phyloP scores from a whole-genome alignment of 2,329 filamentous ascomycete genomes.

The Fusarium beomiforme region DNA sequence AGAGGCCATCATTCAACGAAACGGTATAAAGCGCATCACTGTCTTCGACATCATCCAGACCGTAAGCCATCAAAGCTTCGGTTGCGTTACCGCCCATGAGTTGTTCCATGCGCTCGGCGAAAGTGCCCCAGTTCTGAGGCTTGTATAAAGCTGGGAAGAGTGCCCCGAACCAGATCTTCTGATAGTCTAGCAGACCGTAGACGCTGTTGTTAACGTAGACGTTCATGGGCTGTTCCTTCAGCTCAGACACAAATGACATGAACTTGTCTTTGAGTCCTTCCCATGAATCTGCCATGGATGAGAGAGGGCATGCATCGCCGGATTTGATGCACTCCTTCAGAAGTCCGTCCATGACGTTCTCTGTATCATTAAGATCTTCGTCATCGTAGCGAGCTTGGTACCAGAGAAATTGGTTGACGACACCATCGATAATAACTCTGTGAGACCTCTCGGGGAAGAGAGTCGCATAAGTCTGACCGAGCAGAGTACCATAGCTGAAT shows the following conservation, averaged over 20 bases:
- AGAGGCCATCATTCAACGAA: constrained; percentile 42
- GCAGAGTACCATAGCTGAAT: constrained; percentile 54
- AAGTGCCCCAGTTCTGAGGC: constrained; percentile 49
- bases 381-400: constrained; percentile 41
- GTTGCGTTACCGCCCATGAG: constrained; percentile 54
- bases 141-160: constrained; percentile 54
- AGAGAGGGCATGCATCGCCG: constrained; percentile 56
- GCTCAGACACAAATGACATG: constrained; percentile 43
- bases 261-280: constrained; percentile 49
- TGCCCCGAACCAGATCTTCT: constrained; percentile 48
- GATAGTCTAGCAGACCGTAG: constrained; percentile 52
- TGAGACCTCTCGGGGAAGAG: constrained; percentile 49
- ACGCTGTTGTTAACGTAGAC: constrained; percentile 55
- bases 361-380: constrained; percentile 45
- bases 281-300: constrained; percentile 48
- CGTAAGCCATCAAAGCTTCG: constrained; percentile 50
- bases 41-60: constrained; percentile 18
- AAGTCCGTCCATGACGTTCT: constrained; percentile 46
- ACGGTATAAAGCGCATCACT: constrained; percentile 44
- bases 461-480: constrained; percentile 54
- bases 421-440: constrained; percentile 51
- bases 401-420: constrained; percentile 48
- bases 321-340: constrained; percentile 53
- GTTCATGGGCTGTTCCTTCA: constrained; percentile 52
- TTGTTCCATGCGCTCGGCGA: constrained; percentile 49